Base-by-base conservation (phyloP, 805 yeast genomes). In the Metschnikowia lunata region DNA sequence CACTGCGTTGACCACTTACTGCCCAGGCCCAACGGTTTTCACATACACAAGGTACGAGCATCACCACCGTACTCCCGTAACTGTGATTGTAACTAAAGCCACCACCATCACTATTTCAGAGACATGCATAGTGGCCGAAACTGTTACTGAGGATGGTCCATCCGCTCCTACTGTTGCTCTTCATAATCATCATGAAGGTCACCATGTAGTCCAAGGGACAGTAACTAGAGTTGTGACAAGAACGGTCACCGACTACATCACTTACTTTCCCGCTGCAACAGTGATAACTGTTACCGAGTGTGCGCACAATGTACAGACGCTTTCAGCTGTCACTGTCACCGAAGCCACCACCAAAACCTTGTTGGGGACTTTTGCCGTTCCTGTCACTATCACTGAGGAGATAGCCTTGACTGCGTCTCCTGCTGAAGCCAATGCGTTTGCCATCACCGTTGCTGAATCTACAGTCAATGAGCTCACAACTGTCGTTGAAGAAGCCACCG, bases 1-100 rank as follows among this genome's bases (percentile, higher is more conserved):
- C 46, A 68, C 72, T 45, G 69, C 54, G 47, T 66, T 54, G 61
- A 55, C 61, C 52, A 67, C 72, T 49, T 66, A 59, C 64, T 67
- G 73, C 53, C 72, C 73, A 50, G 51, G 46, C 37, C 48, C 63
- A 33, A 67, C 73, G 40, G 57, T 62, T 35, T 40, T 67, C 44
- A 61, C 66, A 45, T 47, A 66, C 46, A 66, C 67, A 43, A 65
- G 61, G 40, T 67, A 71, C 54, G 32, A 40, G 31, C 55, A 57
- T 36, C 40, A 55, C 43, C 48, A 50, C 36, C 66, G 71, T 56
- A 51, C 46, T n/a, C 63, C 65, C 32, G 49, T 52, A 12, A 36
- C 37, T 7, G 45, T 58, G 46, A 54, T 66, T 37, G 65, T 63
- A 46, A 52, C 63, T 26, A 57, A 48, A 37, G 59, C 69, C 18